Evolutionary conservation across 805 yeast genomes (phyloP).

Genomic region (Lachancea dasiensis): DNA sequence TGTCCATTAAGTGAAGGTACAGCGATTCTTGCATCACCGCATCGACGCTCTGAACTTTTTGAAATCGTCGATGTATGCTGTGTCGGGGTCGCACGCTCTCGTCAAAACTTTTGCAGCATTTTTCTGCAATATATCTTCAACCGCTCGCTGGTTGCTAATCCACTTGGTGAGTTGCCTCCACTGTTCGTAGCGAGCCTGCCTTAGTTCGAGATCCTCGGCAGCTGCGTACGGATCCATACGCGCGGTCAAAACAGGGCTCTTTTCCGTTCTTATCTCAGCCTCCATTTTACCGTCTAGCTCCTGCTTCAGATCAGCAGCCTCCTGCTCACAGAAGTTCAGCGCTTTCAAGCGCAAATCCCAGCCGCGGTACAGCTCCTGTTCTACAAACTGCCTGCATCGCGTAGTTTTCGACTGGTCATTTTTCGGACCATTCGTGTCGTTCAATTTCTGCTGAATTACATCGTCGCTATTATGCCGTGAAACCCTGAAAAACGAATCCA

Average conservation of each 20-base stretch:
- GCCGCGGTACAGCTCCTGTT: constrained; percentile 37
- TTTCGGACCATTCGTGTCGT: constrained; percentile 34
- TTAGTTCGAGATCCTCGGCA: constrained; percentile 33
- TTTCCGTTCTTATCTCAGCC: constrained; percentile 17
- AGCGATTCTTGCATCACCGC: too few relatives aligned
- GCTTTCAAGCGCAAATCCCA: constrained; percentile 41
- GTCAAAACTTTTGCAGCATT: constrained; percentile 33
- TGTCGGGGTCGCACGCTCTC: constrained; percentile 34
- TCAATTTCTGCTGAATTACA: constrained; percentile 38
- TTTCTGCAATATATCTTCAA: constrained; percentile 38
- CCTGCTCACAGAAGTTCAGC: constrained; percentile 39
- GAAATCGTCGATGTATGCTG: constrained; percentile 24
- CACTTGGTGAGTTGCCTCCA: constrained; percentile 32
- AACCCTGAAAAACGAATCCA: constrained; percentile 27
- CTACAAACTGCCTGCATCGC: constrained; percentile 35
- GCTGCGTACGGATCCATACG: constrained; percentile 48
- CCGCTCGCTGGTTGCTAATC: constrained; percentile 36
- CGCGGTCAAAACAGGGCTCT: constrained; percentile 21
- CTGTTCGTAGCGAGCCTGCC: constrained; percentile 26
- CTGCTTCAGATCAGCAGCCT: constrained; percentile 26
- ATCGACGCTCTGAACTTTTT: constrained; percentile 8
- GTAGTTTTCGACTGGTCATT: constrained; percentile 13
- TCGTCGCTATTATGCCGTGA: constrained; percentile 40
- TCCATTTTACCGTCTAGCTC: constrained; percentile 28
- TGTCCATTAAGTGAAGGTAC: too few relatives aligned